Base-by-base conservation (phyloP, 805 yeast genomes). In the Teunomyces kruisii region DNA sequence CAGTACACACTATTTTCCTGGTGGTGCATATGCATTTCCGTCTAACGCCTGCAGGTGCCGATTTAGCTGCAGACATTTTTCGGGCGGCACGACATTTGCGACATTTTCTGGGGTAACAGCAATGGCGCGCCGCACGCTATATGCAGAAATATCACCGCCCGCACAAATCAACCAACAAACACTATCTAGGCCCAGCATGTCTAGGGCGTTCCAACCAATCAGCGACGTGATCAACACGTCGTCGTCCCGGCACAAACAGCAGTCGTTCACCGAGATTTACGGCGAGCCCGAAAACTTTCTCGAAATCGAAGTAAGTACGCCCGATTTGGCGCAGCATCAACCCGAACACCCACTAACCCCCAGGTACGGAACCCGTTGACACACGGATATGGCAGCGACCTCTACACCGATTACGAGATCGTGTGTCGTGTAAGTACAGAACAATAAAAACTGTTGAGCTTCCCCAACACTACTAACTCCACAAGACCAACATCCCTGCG, bases 231-330 rank as follows among this genome's bases (percentile, higher is more conserved):
- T 70, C 43, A 58, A 59, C 44, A 63, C 65, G 33, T 52, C 66
- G 29, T 46, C 63, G 31, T 45, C 59, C 28, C 77, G 70, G 53
- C 76, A 74, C 42, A 66, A 65, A 40, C 64, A 56, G 48, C 92
- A 86, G 62, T 76, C 88, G 3, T 84, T 83, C 62, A 86, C 81
- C 51, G 96, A 89, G 56, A 76, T 87, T 35, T 94, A 94, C 59
- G 96, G 95, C 0, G 96, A 87, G 56, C 98, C 97, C 0, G 98
- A 94, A 64, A 88, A 89, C 67, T 88, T 90, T 58, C 75, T 92
- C 32, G 99, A 92, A 66, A 83, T 94, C 29, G 97, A 91, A 64
- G 42, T 39, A 39, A 12, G 42, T 39, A n/a, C 9, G 14, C 42
- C 10, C 10, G 15, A 24, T 22, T n/a, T n/a, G n/a, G n/a, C n/a